Conservation (phyloP, 176 grass and related monocot genomes). For the Puya raimondii region DNA sequence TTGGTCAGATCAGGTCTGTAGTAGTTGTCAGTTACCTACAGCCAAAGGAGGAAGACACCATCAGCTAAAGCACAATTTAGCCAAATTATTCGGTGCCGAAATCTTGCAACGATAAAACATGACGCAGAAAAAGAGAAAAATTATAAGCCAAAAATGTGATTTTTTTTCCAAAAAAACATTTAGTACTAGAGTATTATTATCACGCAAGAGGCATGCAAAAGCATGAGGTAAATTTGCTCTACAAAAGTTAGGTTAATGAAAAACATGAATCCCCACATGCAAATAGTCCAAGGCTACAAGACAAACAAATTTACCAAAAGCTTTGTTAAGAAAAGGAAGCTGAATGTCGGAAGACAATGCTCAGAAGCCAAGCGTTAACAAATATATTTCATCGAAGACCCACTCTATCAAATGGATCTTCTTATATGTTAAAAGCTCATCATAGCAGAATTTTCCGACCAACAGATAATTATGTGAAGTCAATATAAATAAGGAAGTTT, state of each 20-base stretch:
- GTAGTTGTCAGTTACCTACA: constrained; percentile 54
- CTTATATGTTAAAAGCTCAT: constrained; percentile 70
- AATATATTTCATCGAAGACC: constrained; percentile 22
- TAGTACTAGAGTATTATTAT: too few relatives aligned
- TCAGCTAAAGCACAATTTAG: neutral
- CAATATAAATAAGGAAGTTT: neutral
- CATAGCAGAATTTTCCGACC: constrained; percentile 20
- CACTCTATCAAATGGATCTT: constrained; percentile 30
- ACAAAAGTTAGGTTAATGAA: neutral
- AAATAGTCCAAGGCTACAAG: neutral
- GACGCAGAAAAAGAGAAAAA: neutral
- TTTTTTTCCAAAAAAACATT: too few relatives aligned
- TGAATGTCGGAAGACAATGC: neutral
- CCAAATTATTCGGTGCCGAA: neutral
- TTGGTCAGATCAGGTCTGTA: constrained; percentile 91
- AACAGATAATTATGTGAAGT: neutral
- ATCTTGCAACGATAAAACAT: neutral
- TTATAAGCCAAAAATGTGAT: neutral
- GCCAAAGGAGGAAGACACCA: neutral
- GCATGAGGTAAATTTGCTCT: neutral
- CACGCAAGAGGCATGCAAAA: neutral
- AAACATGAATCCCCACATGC: neutral
- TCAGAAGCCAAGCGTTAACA: neutral
- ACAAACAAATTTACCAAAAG: neutral
- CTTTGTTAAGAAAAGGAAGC: neutral